A percentile compares a stretch with the other conserved stretches of the same genome.
Evolutionary conservation across 1,284 basidiomycete species (phyloP).

Genomic region (Boletus sp.): DNA sequence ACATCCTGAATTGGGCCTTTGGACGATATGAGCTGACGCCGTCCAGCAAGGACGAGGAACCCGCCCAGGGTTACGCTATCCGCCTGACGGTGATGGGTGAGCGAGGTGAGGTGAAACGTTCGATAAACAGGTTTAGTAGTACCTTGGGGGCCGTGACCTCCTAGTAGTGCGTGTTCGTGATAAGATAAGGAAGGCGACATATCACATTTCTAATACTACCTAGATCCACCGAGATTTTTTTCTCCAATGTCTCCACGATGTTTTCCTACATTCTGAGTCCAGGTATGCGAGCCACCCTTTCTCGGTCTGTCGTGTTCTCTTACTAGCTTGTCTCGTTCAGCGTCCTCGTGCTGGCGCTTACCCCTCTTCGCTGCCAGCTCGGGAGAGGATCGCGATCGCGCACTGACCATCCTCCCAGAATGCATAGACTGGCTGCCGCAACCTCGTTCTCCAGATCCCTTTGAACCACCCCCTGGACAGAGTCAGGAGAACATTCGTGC

Average conservation of each 20-base stretch:
- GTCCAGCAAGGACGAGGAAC: slow-evolving; percentile 32
- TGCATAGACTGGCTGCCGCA: slow-evolving; percentile 15
- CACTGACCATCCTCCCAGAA: slow-evolving; percentile 30
- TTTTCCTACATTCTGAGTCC: slow-evolving; percentile 54
- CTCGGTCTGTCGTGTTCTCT: slow-evolving; percentile 1
- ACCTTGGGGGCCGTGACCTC: slow-evolving; percentile 40
- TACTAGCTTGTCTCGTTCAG: slow-evolving; percentile 28
- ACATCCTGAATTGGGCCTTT: slow-evolving; percentile 90
- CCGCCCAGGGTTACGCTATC: slow-evolving; percentile 38
- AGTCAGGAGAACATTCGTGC: slow-evolving; percentile 28
- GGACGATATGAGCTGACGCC: slow-evolving; percentile 71
- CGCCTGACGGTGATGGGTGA: slow-evolving; percentile 85
- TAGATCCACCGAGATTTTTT: slow-evolving; percentile 8
- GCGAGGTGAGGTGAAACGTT: slow-evolving; percentile 68
- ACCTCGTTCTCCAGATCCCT: slow-evolving; percentile 4
- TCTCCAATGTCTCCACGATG: slow-evolving; percentile 35
- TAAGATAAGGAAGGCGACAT: slow-evolving; percentile 23
- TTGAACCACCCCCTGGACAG: slow-evolving; percentile 1
- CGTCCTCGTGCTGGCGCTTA: slow-evolving; percentile 56
- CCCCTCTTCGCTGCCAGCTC: slow-evolving; percentile 56
- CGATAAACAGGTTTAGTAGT: slow-evolving; percentile 54
- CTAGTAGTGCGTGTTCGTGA: slow-evolving; percentile 5
- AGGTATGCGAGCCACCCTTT: slow-evolving; percentile 34
- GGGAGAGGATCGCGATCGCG: slow-evolving; percentile 42
- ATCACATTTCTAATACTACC: slow-evolving; percentile 8